Conservation (phyloP, 352 stramenopile genomes). For the Globisporangium barbulae region DNA sequence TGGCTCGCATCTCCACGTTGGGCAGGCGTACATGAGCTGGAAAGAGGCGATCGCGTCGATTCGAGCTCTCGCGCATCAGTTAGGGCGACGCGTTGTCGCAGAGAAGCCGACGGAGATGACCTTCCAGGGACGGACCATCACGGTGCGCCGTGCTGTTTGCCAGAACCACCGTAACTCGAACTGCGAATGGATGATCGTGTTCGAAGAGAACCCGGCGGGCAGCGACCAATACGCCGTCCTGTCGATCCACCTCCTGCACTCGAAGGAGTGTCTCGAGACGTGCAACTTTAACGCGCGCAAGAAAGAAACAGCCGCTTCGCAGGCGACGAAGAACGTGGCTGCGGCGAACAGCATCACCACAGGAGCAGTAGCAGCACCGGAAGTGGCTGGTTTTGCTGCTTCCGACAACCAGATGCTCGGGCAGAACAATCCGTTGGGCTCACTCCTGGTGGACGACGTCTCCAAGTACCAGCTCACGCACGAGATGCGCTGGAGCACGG, state of each 20-base stretch:
- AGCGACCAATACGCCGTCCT: conserved; percentile 51
- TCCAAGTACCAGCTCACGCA: conserved; percentile 70
- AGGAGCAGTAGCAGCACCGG: neutral
- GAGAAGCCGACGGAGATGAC: conserved; percentile 48
- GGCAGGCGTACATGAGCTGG: conserved; percentile 48
- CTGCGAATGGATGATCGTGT: conserved; percentile 57
- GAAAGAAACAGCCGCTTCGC: conserved; percentile 23
- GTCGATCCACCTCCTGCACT: conserved; percentile 56
- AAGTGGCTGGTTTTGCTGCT: conserved; percentile 2
- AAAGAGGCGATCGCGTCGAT: conserved; percentile 57
- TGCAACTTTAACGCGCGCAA: conserved; percentile 69
- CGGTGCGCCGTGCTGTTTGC: conserved; percentile 54
- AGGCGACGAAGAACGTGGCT: neutral
- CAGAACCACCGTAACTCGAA: conserved; percentile 78
- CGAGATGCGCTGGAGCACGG: conserved; percentile 78
- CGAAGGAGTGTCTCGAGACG: conserved; percentile 74
- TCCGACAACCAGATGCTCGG: conserved; percentile 6
- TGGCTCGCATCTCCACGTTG: conserved; percentile 36
- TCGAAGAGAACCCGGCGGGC: conserved; percentile 40
- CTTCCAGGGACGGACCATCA: conserved; percentile 38
- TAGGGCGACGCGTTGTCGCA: conserved; percentile 51
- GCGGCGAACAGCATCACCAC: conserved; percentile 2
- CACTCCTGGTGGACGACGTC: conserved; percentile 53
- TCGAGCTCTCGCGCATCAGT: conserved; percentile 46
- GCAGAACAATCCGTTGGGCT: conserved; percentile 23